Conservation (phyloP, 257 asterid species). For the Forsythia viridissima region DNA sequence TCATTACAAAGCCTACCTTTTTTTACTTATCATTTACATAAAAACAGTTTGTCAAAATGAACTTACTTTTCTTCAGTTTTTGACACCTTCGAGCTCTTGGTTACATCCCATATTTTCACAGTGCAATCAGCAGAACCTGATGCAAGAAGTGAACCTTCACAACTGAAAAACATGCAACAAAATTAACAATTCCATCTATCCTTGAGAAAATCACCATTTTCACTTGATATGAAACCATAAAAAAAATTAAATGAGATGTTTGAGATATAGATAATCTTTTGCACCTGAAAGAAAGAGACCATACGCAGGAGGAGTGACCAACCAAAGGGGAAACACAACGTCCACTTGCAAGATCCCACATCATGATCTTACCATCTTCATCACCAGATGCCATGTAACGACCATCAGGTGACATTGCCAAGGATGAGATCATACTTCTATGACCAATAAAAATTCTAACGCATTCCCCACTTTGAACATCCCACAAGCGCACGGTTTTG, state of each 20-base stretch:
- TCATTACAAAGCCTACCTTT: background rate
- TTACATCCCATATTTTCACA: constrained; percentile 95
- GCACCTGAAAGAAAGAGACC: constrained; percentile 96
- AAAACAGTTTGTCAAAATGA: background rate
- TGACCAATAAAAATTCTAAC: constrained; percentile 95
- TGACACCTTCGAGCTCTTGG: constrained; percentile 67
- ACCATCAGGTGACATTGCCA: constrained; percentile 98
- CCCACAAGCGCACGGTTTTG: constrained; percentile 98
- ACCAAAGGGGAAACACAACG: constrained; percentile 88
- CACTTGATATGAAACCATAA: background rate
- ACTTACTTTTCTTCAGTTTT: constrained; percentile 82
- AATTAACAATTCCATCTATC: constrained; percentile 2
- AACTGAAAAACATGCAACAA: constrained; percentile 45
- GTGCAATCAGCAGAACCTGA: constrained; percentile 99
- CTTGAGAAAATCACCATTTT: constrained; percentile 12
- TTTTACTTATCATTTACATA: background rate
- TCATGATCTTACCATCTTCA: constrained; percentile 97
- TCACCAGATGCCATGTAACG: constrained; percentile 99
- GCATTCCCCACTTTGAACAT: constrained; percentile 93
- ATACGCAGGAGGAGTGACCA: constrained; percentile 91
- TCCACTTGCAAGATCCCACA: constrained; percentile 98
- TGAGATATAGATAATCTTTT: background rate
- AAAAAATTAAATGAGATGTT: constrained; percentile 10
- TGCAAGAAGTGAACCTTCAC: constrained; percentile 98
- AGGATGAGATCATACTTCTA: constrained; percentile 78